Evolutionary conservation across 805 yeast species (phyloP), one percentile per base, ranked within the genome.

Genomic region (Torulaspora maleeae): DNA sequence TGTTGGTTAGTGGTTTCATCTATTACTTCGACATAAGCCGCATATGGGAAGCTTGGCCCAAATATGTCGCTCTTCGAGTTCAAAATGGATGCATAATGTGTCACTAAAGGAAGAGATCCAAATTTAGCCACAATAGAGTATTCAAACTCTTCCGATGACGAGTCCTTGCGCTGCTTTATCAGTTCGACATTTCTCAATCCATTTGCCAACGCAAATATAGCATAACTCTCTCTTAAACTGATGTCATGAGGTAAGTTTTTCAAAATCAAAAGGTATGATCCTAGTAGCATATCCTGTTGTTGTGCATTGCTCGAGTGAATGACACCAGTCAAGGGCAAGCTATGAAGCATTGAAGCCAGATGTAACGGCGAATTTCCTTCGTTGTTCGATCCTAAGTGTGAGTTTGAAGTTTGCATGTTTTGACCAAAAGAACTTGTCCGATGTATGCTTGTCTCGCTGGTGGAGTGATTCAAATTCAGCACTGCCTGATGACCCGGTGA

Each of bases 141-240:
- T 42, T 59, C 52, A 29, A 45, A 40, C 10, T 48, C 49, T 20
- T 41, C 49, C 16, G 48, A 33, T 6, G 49, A 17, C 4, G 51
- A 40, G 16, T 41, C 41, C 42, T 38, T 48, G 20, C 38, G 51
- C 35, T 45, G 49, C 37, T 73, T 74, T 20, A 66, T 57, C 30
- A 79, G 53, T 44, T 78, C 83, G 33, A 79, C 66, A 46, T 66
- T 72, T 28, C 74, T 51, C 38, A 82, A 82, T 53, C 82, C 87
- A 50, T 72, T 66, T n/a, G 86, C 85, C 44, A 85, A 66, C 5
- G 91, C 76, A 60, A 85, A 85, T 6, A 85, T 73, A 12, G 82
- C 70, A 39, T 76, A 71, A 2, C 86, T 81, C 61, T 85, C 95
- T 61, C 93, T 75, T 28, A 73, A 52, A 2, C 85, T 63, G 24